Percentiles rank a stretch among this genome's conserved stretches.
These are phyloP conservation scores for Tricholoma saponaceum DNA, from an alignment of 768 basidiomycete species.

Conservation along the genomic window DNA sequence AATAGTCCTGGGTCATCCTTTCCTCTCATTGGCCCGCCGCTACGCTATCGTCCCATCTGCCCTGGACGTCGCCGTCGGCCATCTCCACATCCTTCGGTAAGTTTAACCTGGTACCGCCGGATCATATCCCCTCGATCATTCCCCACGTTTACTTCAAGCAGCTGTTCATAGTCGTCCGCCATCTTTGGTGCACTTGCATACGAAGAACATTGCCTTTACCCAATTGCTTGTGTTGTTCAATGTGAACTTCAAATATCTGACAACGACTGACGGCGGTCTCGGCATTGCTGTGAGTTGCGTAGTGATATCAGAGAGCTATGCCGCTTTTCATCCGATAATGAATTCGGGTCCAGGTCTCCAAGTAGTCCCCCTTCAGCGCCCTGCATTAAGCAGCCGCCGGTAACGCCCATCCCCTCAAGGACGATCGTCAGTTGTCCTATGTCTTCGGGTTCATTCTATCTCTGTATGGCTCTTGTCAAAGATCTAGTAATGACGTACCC, in stretches of 20 bases:
- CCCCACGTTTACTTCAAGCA: background rate
- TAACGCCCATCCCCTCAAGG: background rate
- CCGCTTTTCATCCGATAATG: background rate
- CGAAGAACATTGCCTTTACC: background rate
- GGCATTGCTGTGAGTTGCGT: background rate
- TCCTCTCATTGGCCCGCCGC: background rate
- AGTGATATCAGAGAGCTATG: background rate
- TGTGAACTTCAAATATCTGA: too few species aligned
- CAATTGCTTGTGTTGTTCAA: background rate
- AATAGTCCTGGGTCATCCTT: background rate
- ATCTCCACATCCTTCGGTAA: background rate
- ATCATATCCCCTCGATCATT: too few species aligned
- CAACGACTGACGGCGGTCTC: too few species aligned
- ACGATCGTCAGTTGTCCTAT: background rate
- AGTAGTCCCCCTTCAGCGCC: background rate
- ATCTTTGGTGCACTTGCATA: background rate
- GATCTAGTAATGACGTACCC: background rate
- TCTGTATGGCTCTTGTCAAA: background rate
- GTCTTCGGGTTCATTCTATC: background rate
- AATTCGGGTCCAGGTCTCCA: background rate
- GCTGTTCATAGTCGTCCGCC: background rate
- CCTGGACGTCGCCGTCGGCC: background rate
- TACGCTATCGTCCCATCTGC: background rate
- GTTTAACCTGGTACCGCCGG: background rate
- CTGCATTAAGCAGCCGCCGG: background rate